phyloP scores from a whole-genome alignment of 75 land plant genomes.

The Cryptomeria japonica region DNA sequence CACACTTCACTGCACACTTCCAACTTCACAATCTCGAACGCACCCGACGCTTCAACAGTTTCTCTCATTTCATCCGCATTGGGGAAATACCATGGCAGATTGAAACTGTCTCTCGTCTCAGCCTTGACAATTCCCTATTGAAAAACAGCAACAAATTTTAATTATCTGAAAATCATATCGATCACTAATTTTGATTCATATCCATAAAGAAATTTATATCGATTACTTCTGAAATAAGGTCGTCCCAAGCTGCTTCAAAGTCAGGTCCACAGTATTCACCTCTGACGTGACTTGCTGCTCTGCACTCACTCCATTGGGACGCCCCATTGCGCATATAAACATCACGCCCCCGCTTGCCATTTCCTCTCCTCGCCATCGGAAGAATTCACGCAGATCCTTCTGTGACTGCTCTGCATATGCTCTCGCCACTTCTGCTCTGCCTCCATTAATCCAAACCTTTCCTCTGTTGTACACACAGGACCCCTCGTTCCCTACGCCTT shows the following conservation, averaged over 20 bases:
- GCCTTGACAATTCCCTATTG: neutral
- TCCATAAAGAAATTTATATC: no score
- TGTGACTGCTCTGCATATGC: neutral
- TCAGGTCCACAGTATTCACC: slow-evolving; percentile 16
- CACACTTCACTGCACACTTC: neutral
- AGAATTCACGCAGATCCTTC: neutral
- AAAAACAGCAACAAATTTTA: no score
- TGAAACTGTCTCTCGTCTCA: slow-evolving; percentile 1
- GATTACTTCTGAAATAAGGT: slow-evolving; percentile 9
- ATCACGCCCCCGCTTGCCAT: slow-evolving; percentile 3
- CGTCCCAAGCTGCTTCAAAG: slow-evolving; percentile 22
- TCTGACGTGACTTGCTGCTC: neutral
- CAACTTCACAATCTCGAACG: neutral
- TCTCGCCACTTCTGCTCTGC: neutral
- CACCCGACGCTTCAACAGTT: neutral
- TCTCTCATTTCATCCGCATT: neutral
- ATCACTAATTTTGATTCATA: no score
- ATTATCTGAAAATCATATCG: no score
- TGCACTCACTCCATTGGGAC: neutral
- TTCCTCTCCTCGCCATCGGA: neutral
- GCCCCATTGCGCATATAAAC: slow-evolving; percentile 1
- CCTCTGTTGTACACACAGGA: slow-evolving; percentile 1
- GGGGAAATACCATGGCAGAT: slow-evolving; percentile 12
- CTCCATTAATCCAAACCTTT: slow-evolving; percentile 9
- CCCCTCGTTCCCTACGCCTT: neutral